These are phyloP conservation scores for Calcarisporium arbuscula DNA, from an alignment of 2,329 filamentous ascomycete species.

Conservation along the genomic window DNA sequence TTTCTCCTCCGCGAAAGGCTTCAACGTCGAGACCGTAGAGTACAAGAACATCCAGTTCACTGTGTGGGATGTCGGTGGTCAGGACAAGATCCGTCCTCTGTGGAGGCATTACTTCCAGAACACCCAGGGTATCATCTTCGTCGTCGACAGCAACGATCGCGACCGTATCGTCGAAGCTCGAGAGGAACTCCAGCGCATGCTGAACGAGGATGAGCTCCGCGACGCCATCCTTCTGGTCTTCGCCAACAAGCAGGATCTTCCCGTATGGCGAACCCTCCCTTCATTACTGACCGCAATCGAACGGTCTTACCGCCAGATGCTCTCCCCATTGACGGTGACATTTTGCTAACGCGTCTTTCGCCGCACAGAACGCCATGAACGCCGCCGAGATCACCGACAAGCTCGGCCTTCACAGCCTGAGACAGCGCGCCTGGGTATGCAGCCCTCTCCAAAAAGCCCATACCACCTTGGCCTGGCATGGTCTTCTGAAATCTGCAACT, in stretches of 20 bases:
- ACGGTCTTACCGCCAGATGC: neutral
- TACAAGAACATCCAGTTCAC: constrained; percentile 99
- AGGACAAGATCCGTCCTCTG: constrained; percentile 99
- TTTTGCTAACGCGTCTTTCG: constrained; percentile 9
- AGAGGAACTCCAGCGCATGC: constrained; percentile 94
- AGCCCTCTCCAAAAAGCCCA: constrained; percentile 6
- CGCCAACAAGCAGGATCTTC: constrained; percentile 99
- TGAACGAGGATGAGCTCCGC: constrained; percentile 97
- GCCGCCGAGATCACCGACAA: constrained; percentile 99
- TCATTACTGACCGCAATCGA: constrained; percentile 13
- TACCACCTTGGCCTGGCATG: constrained; percentile 1
- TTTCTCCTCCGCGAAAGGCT: constrained; percentile 56
- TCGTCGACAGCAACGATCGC: constrained; percentile 97
- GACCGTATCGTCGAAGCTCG: constrained; percentile 96
- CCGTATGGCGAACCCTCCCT: constrained; percentile 53
- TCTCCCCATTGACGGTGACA: neutral
- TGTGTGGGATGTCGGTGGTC: constrained; percentile 99
- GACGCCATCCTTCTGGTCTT: constrained; percentile 96
- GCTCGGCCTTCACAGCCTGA: constrained; percentile 97
- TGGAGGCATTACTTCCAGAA: constrained; percentile 99
- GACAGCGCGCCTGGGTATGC: constrained; percentile 97
- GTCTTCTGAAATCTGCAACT: constrained; percentile 11
- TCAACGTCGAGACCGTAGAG: constrained; percentile 99
- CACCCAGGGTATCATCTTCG: constrained; percentile 99
- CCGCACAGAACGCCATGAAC: constrained; percentile 89